Conservation (phyloP, 176 grass and related monocot species). For the Avena atlantica region DNA sequence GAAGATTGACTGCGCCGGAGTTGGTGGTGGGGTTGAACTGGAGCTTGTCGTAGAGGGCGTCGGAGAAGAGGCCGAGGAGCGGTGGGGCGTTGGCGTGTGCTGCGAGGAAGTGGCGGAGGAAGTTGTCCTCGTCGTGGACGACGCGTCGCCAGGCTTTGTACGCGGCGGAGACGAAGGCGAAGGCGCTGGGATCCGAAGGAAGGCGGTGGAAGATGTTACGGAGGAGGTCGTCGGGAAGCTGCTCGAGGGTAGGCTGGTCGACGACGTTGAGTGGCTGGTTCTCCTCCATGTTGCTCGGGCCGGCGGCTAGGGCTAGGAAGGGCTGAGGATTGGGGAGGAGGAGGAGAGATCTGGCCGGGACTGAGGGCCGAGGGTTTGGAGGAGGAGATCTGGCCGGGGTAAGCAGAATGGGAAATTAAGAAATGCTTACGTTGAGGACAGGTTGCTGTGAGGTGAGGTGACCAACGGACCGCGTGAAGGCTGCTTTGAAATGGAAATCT, state of each 20-base stretch:
- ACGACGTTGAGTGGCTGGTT: not conserved
- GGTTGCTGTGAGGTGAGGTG: too few relatives aligned
- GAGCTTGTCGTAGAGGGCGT: not conserved
- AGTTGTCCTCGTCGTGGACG: not conserved
- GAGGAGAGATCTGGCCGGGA: not conserved
- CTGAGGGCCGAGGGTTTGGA: too few relatives aligned
- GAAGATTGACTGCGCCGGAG: not conserved
- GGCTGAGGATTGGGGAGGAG: not conserved
- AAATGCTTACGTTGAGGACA: too few relatives aligned
- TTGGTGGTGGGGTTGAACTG: not conserved
- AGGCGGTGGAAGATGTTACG: conserved; percentile 5
- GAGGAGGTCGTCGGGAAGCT: not conserved
- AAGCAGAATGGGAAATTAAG: too few relatives aligned
- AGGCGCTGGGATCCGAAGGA: not conserved
- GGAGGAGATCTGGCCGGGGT: too few relatives aligned
- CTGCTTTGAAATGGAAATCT: too few relatives aligned
- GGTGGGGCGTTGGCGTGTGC: not conserved
- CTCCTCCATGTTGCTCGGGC: not conserved
- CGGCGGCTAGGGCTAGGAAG: not conserved
- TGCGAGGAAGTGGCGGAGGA: not conserved
- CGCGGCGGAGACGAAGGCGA: not conserved
- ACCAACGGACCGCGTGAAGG: too few relatives aligned
- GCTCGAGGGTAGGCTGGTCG: not conserved
- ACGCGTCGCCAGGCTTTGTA: not conserved
- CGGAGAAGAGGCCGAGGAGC: not conserved